Conservation (phyloP, 2,329 filamentous ascomycete genomes). For the Claviceps digitariae region DNA sequence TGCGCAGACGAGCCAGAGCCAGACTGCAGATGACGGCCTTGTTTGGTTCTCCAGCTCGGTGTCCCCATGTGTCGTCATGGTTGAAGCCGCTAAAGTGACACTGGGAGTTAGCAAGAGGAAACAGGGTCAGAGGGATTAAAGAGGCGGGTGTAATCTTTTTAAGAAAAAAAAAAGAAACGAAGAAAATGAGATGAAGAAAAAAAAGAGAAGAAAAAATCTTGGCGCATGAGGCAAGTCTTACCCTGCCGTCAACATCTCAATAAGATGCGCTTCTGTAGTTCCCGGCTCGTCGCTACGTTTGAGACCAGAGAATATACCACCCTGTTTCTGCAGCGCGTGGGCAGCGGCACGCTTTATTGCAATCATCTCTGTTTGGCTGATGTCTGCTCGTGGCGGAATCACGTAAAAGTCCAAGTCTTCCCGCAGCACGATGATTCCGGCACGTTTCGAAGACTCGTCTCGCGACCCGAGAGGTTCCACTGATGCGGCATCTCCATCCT, state of each 20-base stretch:
- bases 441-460: conserved; percentile 75
- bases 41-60: conserved; percentile 92
- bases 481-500: conserved; percentile 47
- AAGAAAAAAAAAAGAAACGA: neutral
- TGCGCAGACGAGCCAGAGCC: conserved; percentile 80
- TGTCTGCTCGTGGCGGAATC: conserved; percentile 76
- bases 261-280: conserved; percentile 93
- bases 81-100: conserved; percentile 65
- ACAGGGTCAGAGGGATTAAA: too few species aligned
- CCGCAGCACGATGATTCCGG: conserved; percentile 90
- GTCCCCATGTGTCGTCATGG: conserved; percentile 88
- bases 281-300: conserved; percentile 92
- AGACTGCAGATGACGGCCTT: conserved; percentile 98
- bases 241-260: conserved; percentile 98
- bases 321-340: conserved; percentile 70
- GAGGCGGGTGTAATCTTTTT: too few species aligned
- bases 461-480: conserved; percentile 58
- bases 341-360: conserved; percentile 90
- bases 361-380: conserved; percentile 82
- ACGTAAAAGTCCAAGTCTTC: conserved; percentile 97
- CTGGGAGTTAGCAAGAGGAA: neutral
- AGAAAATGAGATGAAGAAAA: neutral
- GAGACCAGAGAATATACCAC: conserved; percentile 91
- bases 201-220: neutral
- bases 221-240: conserved; percentile 31